These are phyloP conservation scores for Botryotinia globosa DNA, from an alignment of 2,329 filamentous ascomycete species.

Conservation along the genomic window DNA sequence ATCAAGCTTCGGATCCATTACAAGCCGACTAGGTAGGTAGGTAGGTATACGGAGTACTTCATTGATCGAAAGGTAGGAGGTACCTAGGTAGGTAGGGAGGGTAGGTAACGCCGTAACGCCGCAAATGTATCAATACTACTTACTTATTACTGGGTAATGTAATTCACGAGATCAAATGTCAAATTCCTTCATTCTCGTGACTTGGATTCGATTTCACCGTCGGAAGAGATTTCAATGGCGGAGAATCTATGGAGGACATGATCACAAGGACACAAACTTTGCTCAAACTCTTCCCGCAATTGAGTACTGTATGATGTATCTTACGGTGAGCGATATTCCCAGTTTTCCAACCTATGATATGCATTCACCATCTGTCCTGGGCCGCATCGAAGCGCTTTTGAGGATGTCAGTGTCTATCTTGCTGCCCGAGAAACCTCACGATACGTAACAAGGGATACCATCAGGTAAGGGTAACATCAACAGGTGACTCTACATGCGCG, in stretches of 20 bases:
- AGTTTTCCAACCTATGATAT: conserved; percentile 4
- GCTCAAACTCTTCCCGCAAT: not conserved
- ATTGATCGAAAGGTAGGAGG: not conserved
- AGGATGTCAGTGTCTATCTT: not conserved
- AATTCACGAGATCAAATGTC: not conserved
- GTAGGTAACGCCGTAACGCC: not conserved
- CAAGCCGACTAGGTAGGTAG: not conserved
- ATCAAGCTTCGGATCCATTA: conserved; percentile 1
- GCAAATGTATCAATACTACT: not conserved
- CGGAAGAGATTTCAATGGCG: not conserved
- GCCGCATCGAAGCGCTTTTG: conserved; percentile 18
- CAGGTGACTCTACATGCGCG: conserved; percentile 21
- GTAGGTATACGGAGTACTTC: not conserved
- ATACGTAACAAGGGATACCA: not conserved
- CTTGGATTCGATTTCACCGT: not conserved
- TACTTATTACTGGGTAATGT: not conserved
- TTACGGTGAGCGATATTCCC: conserved; percentile 18
- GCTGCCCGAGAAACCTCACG: conserved; percentile 1
- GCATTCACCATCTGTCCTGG: conserved; percentile 9
- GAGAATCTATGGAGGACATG: conserved; percentile 3
- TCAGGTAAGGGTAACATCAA: not conserved
- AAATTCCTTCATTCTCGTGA: conserved; percentile 1
- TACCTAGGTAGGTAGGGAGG: not conserved
- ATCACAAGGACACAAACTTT: conserved; percentile 12
- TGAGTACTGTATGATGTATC: conserved; percentile 10